A percentile compares a stretch with the other conserved stretches of the same genome.
These are phyloP conservation scores for Gynochthodes officinalis DNA, from an alignment of 257 asterid species.

Conservation along the genomic window DNA sequence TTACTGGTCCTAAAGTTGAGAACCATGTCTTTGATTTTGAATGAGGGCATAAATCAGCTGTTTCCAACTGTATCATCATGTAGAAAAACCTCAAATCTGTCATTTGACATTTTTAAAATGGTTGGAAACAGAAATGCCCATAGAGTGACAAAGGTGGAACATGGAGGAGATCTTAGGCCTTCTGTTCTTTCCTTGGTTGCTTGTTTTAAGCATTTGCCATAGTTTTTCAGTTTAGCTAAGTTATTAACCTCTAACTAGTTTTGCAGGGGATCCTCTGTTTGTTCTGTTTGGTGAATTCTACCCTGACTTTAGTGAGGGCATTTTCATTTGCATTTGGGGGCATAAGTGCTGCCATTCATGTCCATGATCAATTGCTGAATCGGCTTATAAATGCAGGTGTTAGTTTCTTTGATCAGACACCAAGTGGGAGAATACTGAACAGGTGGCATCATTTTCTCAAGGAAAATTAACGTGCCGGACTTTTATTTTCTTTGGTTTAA, in stretches of 20 bases:
- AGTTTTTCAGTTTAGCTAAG: background rate
- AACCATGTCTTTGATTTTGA: no score
- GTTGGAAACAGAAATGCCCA: no score
- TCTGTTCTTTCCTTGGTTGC: background rate
- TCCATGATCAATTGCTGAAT: conserved; percentile 57
- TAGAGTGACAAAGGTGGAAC: background rate
- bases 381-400: conserved; percentile 67
- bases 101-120: no score
- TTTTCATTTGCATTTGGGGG: conserved; percentile 96
- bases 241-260: conserved; percentile 1
- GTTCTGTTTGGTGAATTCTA: conserved; percentile 72
- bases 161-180: background rate
- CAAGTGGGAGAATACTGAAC: conserved; percentile 90
- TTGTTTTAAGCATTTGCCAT: background rate
- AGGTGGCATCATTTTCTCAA: conserved; percentile 46
- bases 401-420: conserved; percentile 86
- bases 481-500: conserved; percentile 2
- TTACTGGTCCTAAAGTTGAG: no score
- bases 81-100: background rate
- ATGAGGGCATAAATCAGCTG: background rate
- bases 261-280: conserved; percentile 64
- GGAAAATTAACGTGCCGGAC: conserved; percentile 7
- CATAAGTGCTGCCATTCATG: conserved; percentile 71
- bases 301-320: conserved; percentile 79
- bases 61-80: background rate